Evolutionary conservation across 2,329 filamentous ascomycete species (phyloP).

Genomic region (Arachnomyces sp.): DNA sequence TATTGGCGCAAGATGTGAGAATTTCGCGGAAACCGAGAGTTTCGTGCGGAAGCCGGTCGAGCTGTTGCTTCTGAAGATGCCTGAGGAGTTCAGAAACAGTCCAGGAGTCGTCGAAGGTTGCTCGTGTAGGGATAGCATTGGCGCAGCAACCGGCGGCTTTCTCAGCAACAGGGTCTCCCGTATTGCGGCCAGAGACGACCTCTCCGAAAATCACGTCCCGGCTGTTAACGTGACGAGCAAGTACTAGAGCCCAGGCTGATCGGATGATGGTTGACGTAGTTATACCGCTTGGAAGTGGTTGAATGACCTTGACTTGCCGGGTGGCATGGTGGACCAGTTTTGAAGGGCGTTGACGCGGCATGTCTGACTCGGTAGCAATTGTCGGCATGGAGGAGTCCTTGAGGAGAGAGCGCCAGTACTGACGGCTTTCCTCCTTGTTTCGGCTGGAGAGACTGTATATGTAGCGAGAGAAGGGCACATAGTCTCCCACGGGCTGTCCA

Average conservation of each 20-base stretch:
- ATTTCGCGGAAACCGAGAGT: no score
- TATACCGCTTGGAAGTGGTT: slow-evolving; percentile 44
- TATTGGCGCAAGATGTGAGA: no score
- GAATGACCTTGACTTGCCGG: no score
- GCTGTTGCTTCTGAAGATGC: slow-evolving; percentile 44
- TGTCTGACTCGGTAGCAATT: no score
- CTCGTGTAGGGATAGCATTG: slow-evolving; percentile 55
- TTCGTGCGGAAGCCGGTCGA: no score
- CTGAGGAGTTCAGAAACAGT: slow-evolving; percentile 42
- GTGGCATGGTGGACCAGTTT: no score
- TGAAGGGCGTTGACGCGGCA: no score
- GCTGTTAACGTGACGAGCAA: slow-evolving; percentile 42
- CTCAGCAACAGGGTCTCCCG: slow-evolving; percentile 44
- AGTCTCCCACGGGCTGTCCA: slow-evolving; percentile 18
- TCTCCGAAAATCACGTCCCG: slow-evolving; percentile 54
- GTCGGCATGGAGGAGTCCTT: slow-evolving; percentile 40
- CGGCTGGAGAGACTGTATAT: slow-evolving; percentile 23
- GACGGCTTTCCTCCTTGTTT: slow-evolving; percentile 31
- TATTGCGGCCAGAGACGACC: slow-evolving; percentile 54
- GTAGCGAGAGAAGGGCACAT: slow-evolving; percentile 31
- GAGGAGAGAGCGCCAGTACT: slow-evolving; percentile 53
- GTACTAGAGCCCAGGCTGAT: slow-evolving; percentile 53
- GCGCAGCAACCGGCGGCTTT: slow-evolving; percentile 53
- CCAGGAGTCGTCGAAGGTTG: slow-evolving; percentile 42
- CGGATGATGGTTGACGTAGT: slow-evolving; percentile 54